Evolutionary conservation across 108 stramenopile species (phyloP).

Genomic region (Pseudonitzschia multiseries): DNA sequence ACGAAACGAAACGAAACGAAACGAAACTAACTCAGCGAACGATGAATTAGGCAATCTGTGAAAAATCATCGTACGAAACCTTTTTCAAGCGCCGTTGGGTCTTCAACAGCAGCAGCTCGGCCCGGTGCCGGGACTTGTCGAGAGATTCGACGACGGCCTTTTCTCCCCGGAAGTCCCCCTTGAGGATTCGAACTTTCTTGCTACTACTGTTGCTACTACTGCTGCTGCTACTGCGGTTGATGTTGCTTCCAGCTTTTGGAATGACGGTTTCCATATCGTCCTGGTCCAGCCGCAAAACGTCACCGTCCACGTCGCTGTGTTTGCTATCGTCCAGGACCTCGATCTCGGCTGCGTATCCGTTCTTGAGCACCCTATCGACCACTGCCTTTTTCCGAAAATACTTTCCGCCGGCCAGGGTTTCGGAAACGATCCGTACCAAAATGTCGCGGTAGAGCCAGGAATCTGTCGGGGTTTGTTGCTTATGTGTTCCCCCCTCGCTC

Average conservation of each 20-base stretch:
- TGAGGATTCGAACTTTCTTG: constrained; percentile 69
- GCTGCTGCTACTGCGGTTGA: constrained; percentile 35
- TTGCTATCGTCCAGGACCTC: constrained; percentile 55
- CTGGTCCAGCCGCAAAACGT: constrained; percentile 75
- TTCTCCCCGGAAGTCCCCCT: constrained; percentile 65
- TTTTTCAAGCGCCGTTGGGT: background rate
- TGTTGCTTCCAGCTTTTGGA: constrained; percentile 49
- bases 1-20: no score
- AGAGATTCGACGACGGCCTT: constrained; percentile 54
- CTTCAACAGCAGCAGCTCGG: constrained; percentile 40
- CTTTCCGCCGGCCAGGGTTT: constrained; percentile 67
- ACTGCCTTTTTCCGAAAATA: constrained; percentile 81
- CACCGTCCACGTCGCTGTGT: constrained; percentile 37
- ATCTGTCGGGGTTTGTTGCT: constrained; percentile 19
- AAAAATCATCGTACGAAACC: constrained; percentile 45
- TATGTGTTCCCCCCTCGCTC: background rate
- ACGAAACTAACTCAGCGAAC: no score
- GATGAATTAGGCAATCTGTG: constrained; percentile 23
- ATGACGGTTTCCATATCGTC: constrained; percentile 89
- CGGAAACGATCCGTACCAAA: constrained; percentile 78
- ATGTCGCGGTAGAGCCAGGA: constrained; percentile 80
- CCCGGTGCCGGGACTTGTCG: constrained; percentile 55
- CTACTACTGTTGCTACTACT: constrained; percentile 31
- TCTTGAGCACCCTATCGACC: constrained; percentile 53
- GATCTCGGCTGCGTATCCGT: constrained; percentile 61